A percentile compares a stretch with the other conserved stretches of the same genome.
Evolutionary conservation across 768 basidiomycete species (phyloP).

Genomic region (Termitomyces sp.): DNA sequence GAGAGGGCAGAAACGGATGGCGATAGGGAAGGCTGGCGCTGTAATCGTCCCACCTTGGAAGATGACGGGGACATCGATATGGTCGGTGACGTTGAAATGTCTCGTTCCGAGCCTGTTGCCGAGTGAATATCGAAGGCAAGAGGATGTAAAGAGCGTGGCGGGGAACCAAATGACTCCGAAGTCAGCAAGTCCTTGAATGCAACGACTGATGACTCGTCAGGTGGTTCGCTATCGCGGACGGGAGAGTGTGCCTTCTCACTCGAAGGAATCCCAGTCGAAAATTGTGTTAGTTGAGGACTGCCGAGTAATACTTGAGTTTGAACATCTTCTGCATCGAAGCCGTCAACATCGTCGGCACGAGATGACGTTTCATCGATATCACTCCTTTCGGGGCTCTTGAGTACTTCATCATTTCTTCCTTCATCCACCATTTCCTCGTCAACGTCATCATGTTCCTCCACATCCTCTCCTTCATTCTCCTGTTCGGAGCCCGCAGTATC

Average conservation of each 20-base stretch:
- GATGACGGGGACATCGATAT: neutral
- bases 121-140: neutral
- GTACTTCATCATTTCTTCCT: constrained; percentile 9
- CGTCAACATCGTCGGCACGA: neutral
- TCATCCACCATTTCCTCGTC: constrained; percentile 10
- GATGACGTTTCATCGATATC: neutral
- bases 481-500: constrained; percentile 24
- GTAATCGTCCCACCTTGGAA: neutral
- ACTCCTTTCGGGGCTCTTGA: neutral
- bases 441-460: constrained; percentile 20
- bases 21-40: neutral
- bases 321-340: constrained; percentile 10
- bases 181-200: neutral
- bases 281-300: neutral
- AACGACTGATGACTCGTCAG: neutral
- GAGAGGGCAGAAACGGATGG: neutral
- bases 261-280: neutral
- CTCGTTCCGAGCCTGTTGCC: neutral
- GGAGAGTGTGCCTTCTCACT: neutral
- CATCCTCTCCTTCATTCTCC: constrained; percentile 29
- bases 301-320: constrained; percentile 16
- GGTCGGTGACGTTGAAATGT: neutral
- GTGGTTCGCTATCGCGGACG: neutral
- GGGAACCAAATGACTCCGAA: neutral
- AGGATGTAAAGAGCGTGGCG: neutral